phyloP scores from a whole-genome alignment of 2,329 filamentous ascomycete species.

The Xylaria polymorpha region DNA sequence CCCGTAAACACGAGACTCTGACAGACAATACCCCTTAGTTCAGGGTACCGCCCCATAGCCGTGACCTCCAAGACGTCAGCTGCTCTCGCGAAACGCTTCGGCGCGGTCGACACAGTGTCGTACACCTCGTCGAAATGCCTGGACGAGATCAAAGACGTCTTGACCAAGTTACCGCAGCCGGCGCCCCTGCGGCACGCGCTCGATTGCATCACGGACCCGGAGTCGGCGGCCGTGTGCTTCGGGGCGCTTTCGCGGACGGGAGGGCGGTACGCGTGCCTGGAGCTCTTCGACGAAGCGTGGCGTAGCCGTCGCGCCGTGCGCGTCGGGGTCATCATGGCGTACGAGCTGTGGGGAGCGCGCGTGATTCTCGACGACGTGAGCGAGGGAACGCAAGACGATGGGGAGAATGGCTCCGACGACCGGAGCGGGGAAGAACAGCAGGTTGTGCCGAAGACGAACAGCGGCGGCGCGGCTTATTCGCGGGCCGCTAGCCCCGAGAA shows the following conservation, averaged over 20 bases:
- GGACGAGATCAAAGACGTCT: too few relatives aligned
- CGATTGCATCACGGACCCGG: too few relatives aligned
- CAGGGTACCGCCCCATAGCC: not conserved
- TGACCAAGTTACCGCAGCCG: too few relatives aligned
- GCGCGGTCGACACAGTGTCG: not conserved
- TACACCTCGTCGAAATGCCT: conserved; percentile 4
- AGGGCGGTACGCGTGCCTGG: too few relatives aligned
- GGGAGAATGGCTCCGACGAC: not conserved
- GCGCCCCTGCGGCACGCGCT: too few relatives aligned
- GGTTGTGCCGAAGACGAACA: too few relatives aligned
- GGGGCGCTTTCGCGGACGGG: too few relatives aligned
- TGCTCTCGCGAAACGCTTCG: not conserved
- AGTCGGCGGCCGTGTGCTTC: too few relatives aligned
- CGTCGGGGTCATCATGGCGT: not conserved
- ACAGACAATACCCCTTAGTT: not conserved
- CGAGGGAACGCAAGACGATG: too few relatives aligned
- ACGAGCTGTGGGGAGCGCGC: not conserved
- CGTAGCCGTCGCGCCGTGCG: not conserved
- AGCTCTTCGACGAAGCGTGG: not conserved
- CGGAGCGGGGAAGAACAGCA: too few relatives aligned
- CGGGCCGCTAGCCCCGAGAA: not conserved
- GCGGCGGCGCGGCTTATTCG: not conserved
- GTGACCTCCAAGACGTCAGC: not conserved
- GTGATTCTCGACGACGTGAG: too few relatives aligned
- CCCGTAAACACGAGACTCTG: too few relatives aligned